Evolutionary conservation across 768 basidiomycete species (phyloP).

Genomic region (Suillus spraguei): DNA sequence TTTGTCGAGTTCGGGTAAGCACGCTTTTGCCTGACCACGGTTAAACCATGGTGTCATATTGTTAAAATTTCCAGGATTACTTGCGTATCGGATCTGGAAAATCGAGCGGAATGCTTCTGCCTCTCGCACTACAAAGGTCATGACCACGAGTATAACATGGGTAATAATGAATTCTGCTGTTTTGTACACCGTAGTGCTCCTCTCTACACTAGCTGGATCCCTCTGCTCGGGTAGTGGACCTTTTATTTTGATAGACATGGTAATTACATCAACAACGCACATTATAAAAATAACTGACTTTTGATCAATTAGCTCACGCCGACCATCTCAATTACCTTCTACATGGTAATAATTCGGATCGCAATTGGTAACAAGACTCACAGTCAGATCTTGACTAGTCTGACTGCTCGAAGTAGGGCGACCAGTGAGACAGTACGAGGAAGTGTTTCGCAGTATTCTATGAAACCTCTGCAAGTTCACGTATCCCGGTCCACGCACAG

Average conservation of each 20-base stretch:
- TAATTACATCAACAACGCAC: background rate
- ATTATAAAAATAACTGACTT: background rate
- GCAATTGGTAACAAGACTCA: slow-evolving; percentile 8
- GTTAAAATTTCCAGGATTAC: background rate
- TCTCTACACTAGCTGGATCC: slow-evolving; percentile 34
- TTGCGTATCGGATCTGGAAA: slow-evolving; percentile 1
- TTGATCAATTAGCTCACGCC: background rate
- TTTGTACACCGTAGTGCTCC: slow-evolving; percentile 36
- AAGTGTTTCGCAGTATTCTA: background rate
- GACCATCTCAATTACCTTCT: background rate
- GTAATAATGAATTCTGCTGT: slow-evolving; percentile 21
- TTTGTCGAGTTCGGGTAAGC: slow-evolving; percentile 5
- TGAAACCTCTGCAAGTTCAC: slow-evolving; percentile 12
- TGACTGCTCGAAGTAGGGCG: background rate
- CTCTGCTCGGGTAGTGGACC: slow-evolving; percentile 31
- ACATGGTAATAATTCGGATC: background rate
- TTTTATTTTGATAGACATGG: slow-evolving; percentile 23
- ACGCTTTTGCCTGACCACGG: slow-evolving; percentile 3
- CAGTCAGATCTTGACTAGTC: background rate
- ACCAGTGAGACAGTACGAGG: slow-evolving; percentile 1
- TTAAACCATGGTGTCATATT: background rate
- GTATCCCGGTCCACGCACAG: background rate
- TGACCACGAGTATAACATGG: slow-evolving; percentile 23
- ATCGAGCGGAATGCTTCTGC: background rate
- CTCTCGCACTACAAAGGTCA: slow-evolving; percentile 1